A percentile compares a stretch with the other conserved stretches of the same genome.
Evolutionary conservation across 192 early-diverging fungal genomes (phyloP).

Genomic region (Chytriomyces hyalinus): DNA sequence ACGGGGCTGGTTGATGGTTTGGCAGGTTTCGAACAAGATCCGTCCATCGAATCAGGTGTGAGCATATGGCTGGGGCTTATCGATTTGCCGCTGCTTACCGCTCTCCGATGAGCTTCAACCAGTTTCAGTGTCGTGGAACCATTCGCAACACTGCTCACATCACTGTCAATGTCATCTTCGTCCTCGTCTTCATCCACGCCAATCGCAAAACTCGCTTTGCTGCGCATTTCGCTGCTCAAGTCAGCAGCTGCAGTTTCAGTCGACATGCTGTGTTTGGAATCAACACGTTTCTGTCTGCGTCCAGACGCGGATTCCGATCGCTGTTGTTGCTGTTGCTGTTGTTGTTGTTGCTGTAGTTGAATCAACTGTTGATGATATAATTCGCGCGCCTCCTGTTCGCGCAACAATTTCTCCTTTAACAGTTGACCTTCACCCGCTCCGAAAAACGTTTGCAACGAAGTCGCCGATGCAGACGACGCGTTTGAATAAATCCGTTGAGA

Average conservation of each 20-base stretch:
- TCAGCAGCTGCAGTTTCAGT: neutral
- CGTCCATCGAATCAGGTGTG: too few relatives aligned
- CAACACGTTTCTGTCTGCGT: neutral
- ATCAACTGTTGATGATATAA: constrained; percentile 11
- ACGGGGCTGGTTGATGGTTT: constrained; percentile 1
- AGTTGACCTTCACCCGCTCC: constrained; percentile 30
- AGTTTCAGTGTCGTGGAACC: neutral
- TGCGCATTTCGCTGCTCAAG: neutral
- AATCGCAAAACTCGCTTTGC: constrained; percentile 34
- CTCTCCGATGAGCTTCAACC: neutral
- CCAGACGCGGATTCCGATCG: neutral
- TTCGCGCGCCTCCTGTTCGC: constrained; percentile 19
- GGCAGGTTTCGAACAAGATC: too few relatives aligned
- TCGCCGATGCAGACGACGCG: neutral
- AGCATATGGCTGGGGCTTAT: neutral
- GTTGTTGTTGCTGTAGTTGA: neutral
- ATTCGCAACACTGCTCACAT: neutral
- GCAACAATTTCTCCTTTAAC: constrained; percentile 17
- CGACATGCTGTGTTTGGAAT: neutral
- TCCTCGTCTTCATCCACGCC: constrained; percentile 7
- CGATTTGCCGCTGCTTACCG: neutral
- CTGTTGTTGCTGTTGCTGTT: constrained; percentile 4
- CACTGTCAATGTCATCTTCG: neutral
- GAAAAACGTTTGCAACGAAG: constrained; percentile 31
- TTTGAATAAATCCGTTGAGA: constrained; percentile 25